A percentile compares a stretch with the other conserved stretches of the same genome.
Conservation (phyloP, 805 yeast genomes). For the Saturnispora halmiae region DNA sequence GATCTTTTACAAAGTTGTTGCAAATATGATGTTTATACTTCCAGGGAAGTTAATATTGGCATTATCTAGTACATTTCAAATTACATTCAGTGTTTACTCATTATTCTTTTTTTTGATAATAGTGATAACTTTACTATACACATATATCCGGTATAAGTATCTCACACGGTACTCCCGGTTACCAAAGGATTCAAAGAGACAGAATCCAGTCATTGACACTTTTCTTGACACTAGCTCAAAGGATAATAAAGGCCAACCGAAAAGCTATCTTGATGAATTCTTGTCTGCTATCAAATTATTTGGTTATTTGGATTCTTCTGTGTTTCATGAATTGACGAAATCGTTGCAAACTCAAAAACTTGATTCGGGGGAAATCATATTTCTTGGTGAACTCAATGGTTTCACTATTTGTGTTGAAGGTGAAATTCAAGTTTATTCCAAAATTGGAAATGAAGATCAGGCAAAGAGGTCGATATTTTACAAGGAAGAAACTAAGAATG, state of each 20-base stretch:
- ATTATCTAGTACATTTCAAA: constrained; percentile 38
- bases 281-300: constrained; percentile 85
- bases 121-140: constrained; percentile 31
- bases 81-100: constrained; percentile 44
- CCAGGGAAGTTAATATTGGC: constrained; percentile 21
- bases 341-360: constrained; percentile 84
- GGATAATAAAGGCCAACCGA: constrained; percentile 33
- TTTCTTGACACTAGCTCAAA: constrained; percentile 31
- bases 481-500: constrained; percentile 31
- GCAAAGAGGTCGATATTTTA: constrained; percentile 16
- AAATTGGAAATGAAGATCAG: constrained; percentile 31
- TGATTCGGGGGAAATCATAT: constrained; percentile 65
- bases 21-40: not conserved
- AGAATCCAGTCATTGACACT: constrained; percentile 39
- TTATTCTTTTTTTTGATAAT: constrained; percentile 29
- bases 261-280: constrained; percentile 79
- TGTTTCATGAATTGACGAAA: constrained; percentile 86
- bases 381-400: constrained; percentile 59
- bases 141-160: constrained; percentile 52
- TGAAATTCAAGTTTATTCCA: constrained; percentile 65
- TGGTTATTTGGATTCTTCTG: constrained; percentile 85
- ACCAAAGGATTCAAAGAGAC: constrained; percentile 36
- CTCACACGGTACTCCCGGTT: constrained; percentile 54
- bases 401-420: constrained; percentile 93
- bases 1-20: not conserved